Base-by-base conservation (phyloP, 2,329 filamentous ascomycete genomes). In the Fusarium virguliforme region DNA sequence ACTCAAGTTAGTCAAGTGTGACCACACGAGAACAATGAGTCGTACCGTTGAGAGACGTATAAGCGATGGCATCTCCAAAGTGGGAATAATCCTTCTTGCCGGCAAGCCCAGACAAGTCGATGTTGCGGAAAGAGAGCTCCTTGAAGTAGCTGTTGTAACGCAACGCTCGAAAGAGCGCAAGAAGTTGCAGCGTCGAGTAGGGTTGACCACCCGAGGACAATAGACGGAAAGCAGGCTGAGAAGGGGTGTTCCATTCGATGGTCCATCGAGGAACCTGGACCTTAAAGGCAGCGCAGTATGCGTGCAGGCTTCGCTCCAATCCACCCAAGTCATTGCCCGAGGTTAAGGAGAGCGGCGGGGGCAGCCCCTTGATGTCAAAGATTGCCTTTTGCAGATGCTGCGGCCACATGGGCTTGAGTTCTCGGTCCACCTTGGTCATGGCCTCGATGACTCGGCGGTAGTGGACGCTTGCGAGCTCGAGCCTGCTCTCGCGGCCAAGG, bases 111-210 rank as follows among this genome's bases (percentile, higher is more conserved):
- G 83, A 83, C 22, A 89, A 79, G 68, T 88, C 85, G 13, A 89
- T 82, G 58, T 86, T 83, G 9, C 81, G 77, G 67, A 89, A 88
- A 2, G 86, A 89, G n/a, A 89, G 76, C 1, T 86, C 85, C 64
- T 85, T 87, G 78, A 89, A 89, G 71, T 86, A 89, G 68, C 87
- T 87, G 60, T 89, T 89, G 74, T 88, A 89, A 9, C 87, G 83
- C 64, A 89, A 77, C 2, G 87, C 86, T 5, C 87, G 84, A 70
- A 89, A 83, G 1, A 89, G 83, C 9, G 87, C 87, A n/a, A 89
- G 77, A 4, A 89, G 79, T 74, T 89, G 87, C 38, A 86, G 76
- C 4, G 83, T 78, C 4, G 83, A 83, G 73, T 89, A 89, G 6
- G 73, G 74, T 2, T 75, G 69, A 4, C 79, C 79, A 3, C 78